Evolutionary conservation across 805 yeast genomes (phyloP), one percentile per base, ranked within the genome.

Genomic region (Novakomyces olei): DNA sequence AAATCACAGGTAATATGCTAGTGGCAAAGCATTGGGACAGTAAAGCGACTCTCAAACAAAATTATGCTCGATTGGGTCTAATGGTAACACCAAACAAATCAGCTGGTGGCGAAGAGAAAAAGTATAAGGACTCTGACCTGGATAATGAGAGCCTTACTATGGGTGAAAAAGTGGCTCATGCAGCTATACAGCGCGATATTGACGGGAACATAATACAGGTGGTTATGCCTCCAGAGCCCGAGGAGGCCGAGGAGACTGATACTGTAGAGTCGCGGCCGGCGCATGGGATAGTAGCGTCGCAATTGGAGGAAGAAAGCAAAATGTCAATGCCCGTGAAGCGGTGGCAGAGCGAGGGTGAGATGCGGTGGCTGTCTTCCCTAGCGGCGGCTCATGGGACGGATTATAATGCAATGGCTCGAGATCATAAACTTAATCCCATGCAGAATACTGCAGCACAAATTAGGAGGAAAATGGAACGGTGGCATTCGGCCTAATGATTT

Each of bases 1-100:
- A 69, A 38, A 67, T 77, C 20, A 61, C 62, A 30, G 61, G 77
- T 0, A 79, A 80, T 47, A 77, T 92, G 2, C 67, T 88, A 39
- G 76, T 88, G 39, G 91, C 80, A 4, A 77, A 69, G 22, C 66
- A 81, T 51, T 88, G 98, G 98, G 93, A 88, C 53, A 65, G 70
- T 37, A 64, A 66, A 8, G 60, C 73, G 36, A 83, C 96, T 0
- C 56, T 83, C 38, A 63, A 69, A 33, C 96, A 88, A 49, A 88
- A 88, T 44, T 42, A 30, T 3, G 44, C 17, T 7, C 19, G 3
- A n/a, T 18, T 88, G 19, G 98, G 98, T 3, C 58, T 88, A 34
- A 59, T 69, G 24, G 61, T 76, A 7, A 68, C 69, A 42, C 52
- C 83, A 24, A 74, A 75, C 17, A 57, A 53, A 12, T 60, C 69